Conservation (phyloP, 306 rosid genomes). For the Senna tora region DNA sequence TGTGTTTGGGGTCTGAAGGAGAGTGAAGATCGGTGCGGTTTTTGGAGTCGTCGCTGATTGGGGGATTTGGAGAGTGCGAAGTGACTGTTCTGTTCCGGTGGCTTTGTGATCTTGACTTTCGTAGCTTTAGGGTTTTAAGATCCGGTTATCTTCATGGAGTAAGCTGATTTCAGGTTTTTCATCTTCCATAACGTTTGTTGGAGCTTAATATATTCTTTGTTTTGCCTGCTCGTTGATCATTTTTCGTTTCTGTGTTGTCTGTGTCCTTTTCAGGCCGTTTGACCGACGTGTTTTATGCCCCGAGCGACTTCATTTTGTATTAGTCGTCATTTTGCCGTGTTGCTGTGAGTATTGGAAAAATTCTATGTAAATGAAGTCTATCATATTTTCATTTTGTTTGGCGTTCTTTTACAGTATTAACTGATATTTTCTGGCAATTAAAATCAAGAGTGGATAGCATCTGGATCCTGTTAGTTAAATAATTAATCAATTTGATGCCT, state of each 20-base stretch:
- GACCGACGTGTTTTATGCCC: constrained; percentile 34
- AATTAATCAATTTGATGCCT: not conserved
- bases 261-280: constrained; percentile 43
- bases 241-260: constrained; percentile 26
- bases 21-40: constrained; percentile 36
- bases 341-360: constrained; percentile 22
- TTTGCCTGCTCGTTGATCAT: constrained; percentile 31
- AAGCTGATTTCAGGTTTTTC: constrained; percentile 35
- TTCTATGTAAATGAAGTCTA: not conserved
- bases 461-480: not conserved
- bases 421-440: constrained; percentile 11
- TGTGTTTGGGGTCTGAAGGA: constrained; percentile 27
- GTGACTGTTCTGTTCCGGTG: constrained; percentile 33
- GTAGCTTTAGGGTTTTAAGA: constrained; percentile 58
- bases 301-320: constrained; percentile 29
- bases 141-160: constrained; percentile 28
- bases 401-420: not conserved
- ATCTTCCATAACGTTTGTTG: not conserved
- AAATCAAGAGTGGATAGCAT: constrained; percentile 1
- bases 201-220: not conserved
- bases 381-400: not conserved
- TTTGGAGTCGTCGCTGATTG: constrained; percentile 18
- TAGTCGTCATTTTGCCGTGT: constrained; percentile 30
- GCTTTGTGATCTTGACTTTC: constrained; percentile 26
- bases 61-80: constrained; percentile 7